A percentile compares a stretch with the other conserved stretches of the same genome.
phyloP scores from a whole-genome alignment of 208 protist species.

The Phytomonas francai region DNA sequence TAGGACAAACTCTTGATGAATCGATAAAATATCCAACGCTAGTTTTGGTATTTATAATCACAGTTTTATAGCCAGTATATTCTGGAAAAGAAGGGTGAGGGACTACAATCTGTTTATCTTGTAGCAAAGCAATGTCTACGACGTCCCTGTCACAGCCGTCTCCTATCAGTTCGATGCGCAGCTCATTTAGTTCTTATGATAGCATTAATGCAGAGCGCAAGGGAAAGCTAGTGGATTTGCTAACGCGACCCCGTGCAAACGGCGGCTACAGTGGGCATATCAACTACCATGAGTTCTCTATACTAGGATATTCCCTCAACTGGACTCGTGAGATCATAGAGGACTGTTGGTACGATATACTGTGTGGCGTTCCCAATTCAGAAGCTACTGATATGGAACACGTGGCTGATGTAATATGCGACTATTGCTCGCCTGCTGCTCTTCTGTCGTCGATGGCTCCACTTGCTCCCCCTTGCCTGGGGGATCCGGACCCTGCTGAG shows the following conservation, averaged over 20 bases:
- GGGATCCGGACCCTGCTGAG: background rate
- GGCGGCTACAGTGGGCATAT: constrained; percentile 55
- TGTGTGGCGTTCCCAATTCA: constrained; percentile 31
- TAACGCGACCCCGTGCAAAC: constrained; percentile 21
- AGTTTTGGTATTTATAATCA: background rate
- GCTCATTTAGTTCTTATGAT: constrained; percentile 9
- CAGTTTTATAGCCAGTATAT: background rate
- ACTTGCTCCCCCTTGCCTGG: background rate
- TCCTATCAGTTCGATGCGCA: constrained; percentile 7
- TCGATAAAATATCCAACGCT: background rate
- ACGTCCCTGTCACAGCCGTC: background rate
- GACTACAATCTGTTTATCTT: background rate
- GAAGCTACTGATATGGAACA: constrained; percentile 34
- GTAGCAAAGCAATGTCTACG: background rate
- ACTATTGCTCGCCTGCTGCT: constrained; percentile 25
- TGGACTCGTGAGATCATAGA: constrained; percentile 60
- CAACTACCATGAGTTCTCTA: constrained; percentile 37
- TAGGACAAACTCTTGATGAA: background rate
- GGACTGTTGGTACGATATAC: constrained; percentile 79
- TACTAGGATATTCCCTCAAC: constrained; percentile 25
- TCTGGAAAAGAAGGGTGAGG: background rate
- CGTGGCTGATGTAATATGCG: constrained; percentile 36
- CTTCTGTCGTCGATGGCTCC: constrained; percentile 12
- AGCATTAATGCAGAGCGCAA: background rate
- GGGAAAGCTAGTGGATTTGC: constrained; percentile 21